Percentiles rank a stretch among this genome's conserved stretches.
phyloP scores from a whole-genome alignment of 2,329 filamentous ascomycete genomes.

The Alternaria novae-zelandiae region DNA sequence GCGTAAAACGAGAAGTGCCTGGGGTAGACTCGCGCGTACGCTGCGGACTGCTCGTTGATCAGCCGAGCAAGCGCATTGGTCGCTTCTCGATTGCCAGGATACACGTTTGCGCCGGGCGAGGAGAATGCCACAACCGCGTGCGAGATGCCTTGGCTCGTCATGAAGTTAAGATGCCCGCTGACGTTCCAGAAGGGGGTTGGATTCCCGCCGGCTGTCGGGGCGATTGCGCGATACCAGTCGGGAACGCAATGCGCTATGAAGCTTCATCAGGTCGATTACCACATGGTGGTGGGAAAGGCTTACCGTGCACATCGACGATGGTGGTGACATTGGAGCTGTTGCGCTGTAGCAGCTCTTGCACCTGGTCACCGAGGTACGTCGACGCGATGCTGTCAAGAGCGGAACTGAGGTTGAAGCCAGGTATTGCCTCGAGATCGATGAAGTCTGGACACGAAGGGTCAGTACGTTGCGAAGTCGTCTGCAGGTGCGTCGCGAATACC shows the following conservation, averaged over 20 bases:
- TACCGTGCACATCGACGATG: constrained; percentile 6
- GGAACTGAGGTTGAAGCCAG: neutral
- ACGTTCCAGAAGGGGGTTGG: constrained; percentile 11
- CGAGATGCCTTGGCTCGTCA: constrained; percentile 8
- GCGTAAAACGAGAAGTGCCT: constrained; percentile 15
- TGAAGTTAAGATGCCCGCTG: constrained; percentile 4
- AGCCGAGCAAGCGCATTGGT: constrained; percentile 10
- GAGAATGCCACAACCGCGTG: constrained; percentile 3
- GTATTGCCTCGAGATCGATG: neutral
- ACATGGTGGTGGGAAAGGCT: fast-evolving
- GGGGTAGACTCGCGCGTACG: neutral
- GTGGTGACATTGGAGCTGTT: neutral
- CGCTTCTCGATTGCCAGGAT: neutral
- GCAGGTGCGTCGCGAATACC: neutral
- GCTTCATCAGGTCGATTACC: neutral
- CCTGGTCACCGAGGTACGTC: neutral
- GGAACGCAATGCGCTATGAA: constrained; percentile 10
- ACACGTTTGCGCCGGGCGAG: constrained; percentile 8
- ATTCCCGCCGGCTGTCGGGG: constrained; percentile 5
- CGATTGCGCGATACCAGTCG: constrained; percentile 9
- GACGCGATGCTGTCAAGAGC: constrained; percentile 1
- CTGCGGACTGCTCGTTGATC: constrained; percentile 12
- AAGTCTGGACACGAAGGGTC: neutral
- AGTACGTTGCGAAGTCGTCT: neutral
- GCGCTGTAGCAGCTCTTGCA: neutral